Evolutionary conservation across 2,329 filamentous ascomycete genomes (phyloP), one percentile per base, ranked within the genome.

Genomic region (Penicillium sp.): DNA sequence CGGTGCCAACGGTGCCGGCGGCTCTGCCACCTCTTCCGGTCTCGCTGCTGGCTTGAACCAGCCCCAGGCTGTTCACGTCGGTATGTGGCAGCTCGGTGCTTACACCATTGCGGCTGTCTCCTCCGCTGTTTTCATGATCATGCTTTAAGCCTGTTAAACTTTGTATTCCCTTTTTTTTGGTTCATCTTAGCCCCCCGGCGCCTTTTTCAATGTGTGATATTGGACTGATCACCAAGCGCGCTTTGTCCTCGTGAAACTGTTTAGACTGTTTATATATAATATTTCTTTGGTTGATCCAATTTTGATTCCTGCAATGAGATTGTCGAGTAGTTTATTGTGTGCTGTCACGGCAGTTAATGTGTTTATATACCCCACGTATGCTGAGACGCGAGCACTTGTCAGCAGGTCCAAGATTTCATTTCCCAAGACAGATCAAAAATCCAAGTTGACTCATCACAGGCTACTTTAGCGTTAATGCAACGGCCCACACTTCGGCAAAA

Each of bases 61-160:
- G 47, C 69, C 74, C 29, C 69, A 71, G 49, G 64, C 67, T 21
- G 67, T 79, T 26, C 66, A 71, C 55, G 64, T 79, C 53, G 76
- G 75, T 37, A 54, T 65, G 40, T 62, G 75, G 66, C 72, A 77
- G 54, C 57, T 79, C 44, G 76, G 71, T 50, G 73, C 71, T 13
- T 80, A 79, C 63, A 50, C 77, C n/a, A 59, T 76, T 42, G 70
- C 71, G 48, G 77, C 77, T 36, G 52, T 77, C 39, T 61, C 76
- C 37, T 74, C 76, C 51, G 78, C 77, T 56, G 69, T 69, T 48
- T 75, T 75, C 53, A 79, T 80, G 77, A 70, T 80, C 58, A 60
- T 79, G 62, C 67, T 81, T 68, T 81, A 79, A 67, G 52, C 42
- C 28, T 50, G 28, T 43, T 43, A 3, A 16, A 46, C 39, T 44